Base-by-base conservation (phyloP, 805 yeast genomes). In the Candida quercuum region DNA sequence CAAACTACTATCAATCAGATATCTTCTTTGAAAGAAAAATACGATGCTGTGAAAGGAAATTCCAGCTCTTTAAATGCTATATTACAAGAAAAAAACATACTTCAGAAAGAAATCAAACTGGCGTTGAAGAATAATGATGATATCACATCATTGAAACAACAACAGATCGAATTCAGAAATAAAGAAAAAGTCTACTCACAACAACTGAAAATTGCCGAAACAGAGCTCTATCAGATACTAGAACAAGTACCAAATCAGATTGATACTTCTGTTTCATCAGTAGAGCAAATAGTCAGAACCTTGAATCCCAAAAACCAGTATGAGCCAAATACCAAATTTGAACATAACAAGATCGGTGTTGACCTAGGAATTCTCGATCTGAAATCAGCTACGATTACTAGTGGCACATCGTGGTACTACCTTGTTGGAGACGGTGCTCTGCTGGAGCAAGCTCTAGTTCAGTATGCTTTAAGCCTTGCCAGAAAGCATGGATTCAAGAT, bases 371-470 rank as follows among this genome's bases (percentile, higher is more conserved):
- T 91, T 19, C 61, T 87, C 19, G 93, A 93, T 41, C 72, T 93
- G 36, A 63, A 66, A 14, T 66, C 74, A 1, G 97, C 95, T 0
- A 66, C 97, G 0, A 67, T 72, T 23, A 75, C 86, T 1, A 74
- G 93, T 6, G 96, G 96, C 0, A 60, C 68, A 1, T 86, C 95
- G 2, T 88, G 95, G 83, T 89, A 88, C 56, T 93, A 86, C 51
- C 61, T 93, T 6, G 42, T 81, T 2, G 86, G 86, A 15, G 94
- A 83, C 45, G 96, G 93, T 15, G 97, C 96, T 0, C 63, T 80
- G 25, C 61, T 93, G 34, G 99, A 93, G 54, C 94, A 84, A 54
- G 99, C 99, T 0, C 66, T 93, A 30, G 74, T 88, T 2, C 91
- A 86, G 47, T 88, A 80, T 56, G 82, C 94, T 0, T 57, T 91